phyloP scores from a whole-genome alignment of 495 filamentous ascomycete species.

The Annulohypoxylon moriforme region DNA sequence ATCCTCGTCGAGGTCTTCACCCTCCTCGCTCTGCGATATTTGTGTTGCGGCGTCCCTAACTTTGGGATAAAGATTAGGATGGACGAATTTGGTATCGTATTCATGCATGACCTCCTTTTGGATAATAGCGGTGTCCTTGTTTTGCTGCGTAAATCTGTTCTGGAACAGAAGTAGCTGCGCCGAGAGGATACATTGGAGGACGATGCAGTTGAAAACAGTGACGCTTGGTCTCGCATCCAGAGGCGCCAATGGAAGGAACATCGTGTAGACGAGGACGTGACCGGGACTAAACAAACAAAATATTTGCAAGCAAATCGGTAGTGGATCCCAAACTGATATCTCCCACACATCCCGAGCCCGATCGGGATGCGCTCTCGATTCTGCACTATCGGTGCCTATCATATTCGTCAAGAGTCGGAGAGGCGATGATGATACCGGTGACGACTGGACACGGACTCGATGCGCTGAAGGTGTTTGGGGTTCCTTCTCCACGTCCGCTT shows the following conservation, averaged over 20 bases:
- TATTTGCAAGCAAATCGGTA: constrained; percentile 81
- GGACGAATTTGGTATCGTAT: constrained; percentile 95
- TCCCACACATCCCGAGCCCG: constrained; percentile 93
- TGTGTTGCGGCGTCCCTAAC: constrained; percentile 89
- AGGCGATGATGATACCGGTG: constrained; percentile 80
- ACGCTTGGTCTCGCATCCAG: constrained; percentile 83
- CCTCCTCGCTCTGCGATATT: constrained; percentile 60
- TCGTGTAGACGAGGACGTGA: constrained; percentile 87
- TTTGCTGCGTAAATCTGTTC: constrained; percentile 79
- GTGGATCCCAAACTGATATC: constrained; percentile 90
- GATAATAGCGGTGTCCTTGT: constrained; percentile 83
- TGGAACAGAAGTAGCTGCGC: constrained; percentile 79
- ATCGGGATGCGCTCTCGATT: constrained; percentile 86
- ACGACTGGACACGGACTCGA: constrained; percentile 90
- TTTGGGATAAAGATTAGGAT: constrained; percentile 82
- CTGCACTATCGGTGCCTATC: constrained; percentile 68
- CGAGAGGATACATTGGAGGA: constrained; percentile 77
- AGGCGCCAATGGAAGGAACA: constrained; percentile 81
- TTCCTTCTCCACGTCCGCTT: constrained; percentile 76
- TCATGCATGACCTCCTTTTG: constrained; percentile 93
- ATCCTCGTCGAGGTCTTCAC: constrained; percentile 59
- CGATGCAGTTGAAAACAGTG: constrained; percentile 81
- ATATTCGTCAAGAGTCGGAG: constrained; percentile 78
- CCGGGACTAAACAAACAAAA: constrained; percentile 94
- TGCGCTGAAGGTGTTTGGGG: constrained; percentile 88